Evolutionary conservation across 1,284 basidiomycete genomes (phyloP), one percentile per base, ranked within the genome.

Genomic region (Cutaneotrichosporon spelunceum): DNA sequence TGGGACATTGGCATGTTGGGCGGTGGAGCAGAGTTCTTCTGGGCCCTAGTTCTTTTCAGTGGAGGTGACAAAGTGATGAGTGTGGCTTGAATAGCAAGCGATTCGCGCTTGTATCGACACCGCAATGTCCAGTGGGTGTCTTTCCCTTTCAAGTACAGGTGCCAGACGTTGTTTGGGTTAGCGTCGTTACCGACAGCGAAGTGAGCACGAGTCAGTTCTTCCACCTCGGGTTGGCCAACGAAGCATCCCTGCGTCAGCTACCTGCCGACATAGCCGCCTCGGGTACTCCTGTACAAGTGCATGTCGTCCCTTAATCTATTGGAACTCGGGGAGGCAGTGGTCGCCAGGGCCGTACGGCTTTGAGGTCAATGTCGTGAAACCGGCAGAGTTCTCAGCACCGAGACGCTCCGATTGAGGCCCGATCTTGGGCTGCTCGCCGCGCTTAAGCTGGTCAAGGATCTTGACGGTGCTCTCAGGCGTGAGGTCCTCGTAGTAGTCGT

Each of bases 401-500:
- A 85, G 84, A 68, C 94, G 85, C 47, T 87, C 86, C 65, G 87
- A 88, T 78, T 98, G 95, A 61, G 96, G 95, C 29, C 96, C 95
- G 19, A 91, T 85, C 80, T 91, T 92, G 62, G 91, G 91, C 77
- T 88, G 90, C 78, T 89, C 84, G 58, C 94, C 94, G 72, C 87
- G 88, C 34, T 86, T 83, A 73, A 99, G 88, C 2, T 88, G 88
- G 64, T 93, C 87, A 58, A 99, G 82, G 48, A 99, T 83, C 78
- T 89, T 89, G 82, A 88, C 88, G 26, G 93, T 95, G 11, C 90
- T 87, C 72, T 89, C 86, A 2, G 91, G 86, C n/a, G 94, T 98
- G 59, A 99, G 83, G 77, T 99, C 95, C 87, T 99, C 95, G 79
- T 94, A 99, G 83, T 91, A 99, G 78, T 97, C 93, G 75, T 99